Conservation (phyloP, 2,329 filamentous ascomycete species). For the Aspergillus neoniger region DNA sequence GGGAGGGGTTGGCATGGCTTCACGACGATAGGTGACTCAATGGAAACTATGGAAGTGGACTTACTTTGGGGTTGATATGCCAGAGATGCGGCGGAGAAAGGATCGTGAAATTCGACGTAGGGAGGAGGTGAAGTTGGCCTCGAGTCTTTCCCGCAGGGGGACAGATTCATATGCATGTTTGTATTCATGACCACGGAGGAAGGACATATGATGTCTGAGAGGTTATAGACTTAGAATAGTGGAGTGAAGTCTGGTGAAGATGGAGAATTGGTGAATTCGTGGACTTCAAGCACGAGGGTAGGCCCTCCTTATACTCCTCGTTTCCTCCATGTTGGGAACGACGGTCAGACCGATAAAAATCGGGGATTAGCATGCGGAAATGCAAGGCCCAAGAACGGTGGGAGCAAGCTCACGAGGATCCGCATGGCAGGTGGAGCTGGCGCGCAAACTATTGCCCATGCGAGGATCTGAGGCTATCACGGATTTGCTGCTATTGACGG, state of each 20-base stretch:
- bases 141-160: slow-evolving; percentile 33
- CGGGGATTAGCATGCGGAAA: slow-evolving; percentile 9
- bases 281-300: not conserved
- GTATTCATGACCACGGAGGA: slow-evolving; percentile 30
- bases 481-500: slow-evolving; percentile 14
- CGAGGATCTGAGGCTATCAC: slow-evolving; percentile 20
- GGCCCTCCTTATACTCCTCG: slow-evolving; percentile 5
- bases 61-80: slow-evolving; percentile 30
- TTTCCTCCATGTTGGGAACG: not conserved
- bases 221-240: too few relatives aligned
- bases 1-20: slow-evolving; percentile 7
- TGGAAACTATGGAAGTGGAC: slow-evolving; percentile 9
- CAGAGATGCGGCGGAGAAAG: slow-evolving; percentile 26
- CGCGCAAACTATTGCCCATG: slow-evolving; percentile 9
- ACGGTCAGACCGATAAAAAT: not conserved
- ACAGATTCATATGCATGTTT: slow-evolving; percentile 15
- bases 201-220: slow-evolving; percentile 21
- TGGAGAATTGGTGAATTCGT: not conserved
- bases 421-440: slow-evolving; percentile 16
- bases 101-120: slow-evolving; percentile 31
- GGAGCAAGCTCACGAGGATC: slow-evolving; percentile 18
- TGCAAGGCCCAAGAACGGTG: slow-evolving; percentile 13
- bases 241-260: not conserved
- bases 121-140: slow-evolving; percentile 33
- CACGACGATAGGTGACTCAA: not conserved